Percentiles rank a stretch among this genome's conserved stretches.
Evolutionary conservation across 441 rosid genomes (phyloP).

Genomic region (Populus hybrid): DNA sequence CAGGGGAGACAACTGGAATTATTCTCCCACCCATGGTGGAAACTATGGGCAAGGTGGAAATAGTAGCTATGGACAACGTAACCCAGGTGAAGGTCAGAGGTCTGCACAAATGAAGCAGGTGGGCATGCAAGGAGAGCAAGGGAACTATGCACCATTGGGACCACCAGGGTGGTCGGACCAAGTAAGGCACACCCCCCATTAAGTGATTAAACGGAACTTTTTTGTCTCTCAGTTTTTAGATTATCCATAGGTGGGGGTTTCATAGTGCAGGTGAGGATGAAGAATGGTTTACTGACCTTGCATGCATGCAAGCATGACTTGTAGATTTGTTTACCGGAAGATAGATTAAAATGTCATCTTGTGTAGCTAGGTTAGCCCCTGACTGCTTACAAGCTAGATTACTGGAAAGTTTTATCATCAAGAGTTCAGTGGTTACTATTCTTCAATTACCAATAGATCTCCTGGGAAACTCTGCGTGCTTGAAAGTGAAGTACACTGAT

Average conservation of each 20-base stretch:
- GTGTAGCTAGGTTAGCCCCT: not conserved
- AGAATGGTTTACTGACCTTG: not conserved
- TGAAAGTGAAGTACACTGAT: not conserved
- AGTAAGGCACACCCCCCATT: conserved; percentile 32
- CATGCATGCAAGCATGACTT: not conserved
- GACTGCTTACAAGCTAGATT: not conserved
- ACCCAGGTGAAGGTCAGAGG: conserved; percentile 27
- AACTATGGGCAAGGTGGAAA: conserved; percentile 18
- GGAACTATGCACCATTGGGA: conserved; percentile 37
- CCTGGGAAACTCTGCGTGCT: not conserved
- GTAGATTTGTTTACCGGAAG: not conserved
- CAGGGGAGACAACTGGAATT: conserved; percentile 36
- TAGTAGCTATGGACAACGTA: conserved; percentile 30
- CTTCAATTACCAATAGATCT: not conserved
- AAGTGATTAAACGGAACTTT: not conserved
- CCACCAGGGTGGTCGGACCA: conserved; percentile 37
- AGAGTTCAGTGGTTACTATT: not conserved
- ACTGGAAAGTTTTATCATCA: not conserved
- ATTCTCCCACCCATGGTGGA: conserved; percentile 25
- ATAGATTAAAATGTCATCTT: not conserved
- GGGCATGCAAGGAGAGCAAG: conserved; percentile 37
- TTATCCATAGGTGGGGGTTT: too few species aligned
- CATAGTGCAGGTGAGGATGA: not conserved
- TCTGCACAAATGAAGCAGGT: conserved; percentile 39
- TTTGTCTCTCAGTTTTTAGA: not conserved